Evolutionary conservation across 164 flowering plant genomes (phyloP).

Genomic region (Paratinospora sagittata): DNA sequence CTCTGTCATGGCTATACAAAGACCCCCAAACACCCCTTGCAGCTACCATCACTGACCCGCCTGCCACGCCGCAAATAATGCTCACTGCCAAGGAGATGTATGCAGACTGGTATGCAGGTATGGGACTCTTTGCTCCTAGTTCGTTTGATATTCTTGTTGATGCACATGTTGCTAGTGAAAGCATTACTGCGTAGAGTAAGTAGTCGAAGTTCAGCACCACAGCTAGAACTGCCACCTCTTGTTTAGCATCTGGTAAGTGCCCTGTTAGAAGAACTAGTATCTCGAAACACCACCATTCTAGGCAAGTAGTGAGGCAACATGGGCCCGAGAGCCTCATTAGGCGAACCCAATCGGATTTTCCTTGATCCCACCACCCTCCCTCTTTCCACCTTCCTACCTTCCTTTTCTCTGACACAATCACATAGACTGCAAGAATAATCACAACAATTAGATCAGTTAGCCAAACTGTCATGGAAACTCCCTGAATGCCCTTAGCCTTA

Average conservation of each 20-base stretch:
- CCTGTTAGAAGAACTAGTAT: constrained; percentile 73
- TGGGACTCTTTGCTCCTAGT: constrained; percentile 57
- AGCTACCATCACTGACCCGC: constrained; percentile 48
- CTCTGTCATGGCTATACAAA: constrained; percentile 54
- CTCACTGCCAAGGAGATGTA: constrained; percentile 36
- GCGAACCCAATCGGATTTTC: constrained; percentile 45
- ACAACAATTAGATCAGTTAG: constrained; percentile 48
- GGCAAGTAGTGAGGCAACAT: constrained; percentile 85
- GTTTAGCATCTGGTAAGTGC: constrained; percentile 47
- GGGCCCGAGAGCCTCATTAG: constrained; percentile 56
- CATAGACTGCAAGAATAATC: constrained; percentile 37
- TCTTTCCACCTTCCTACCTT: constrained; percentile 40
- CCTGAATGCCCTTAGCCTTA: constrained; percentile 50
- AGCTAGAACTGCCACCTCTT: constrained; percentile 54
- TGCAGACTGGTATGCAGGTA: constrained; percentile 42
- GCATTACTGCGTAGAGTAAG: constrained; percentile 74
- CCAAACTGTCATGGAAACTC: constrained; percentile 76
- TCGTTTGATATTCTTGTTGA: constrained; percentile 79
- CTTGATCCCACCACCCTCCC: constrained; percentile 73
- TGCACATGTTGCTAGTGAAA: constrained; percentile 61
- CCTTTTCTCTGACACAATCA: constrained; percentile 26
- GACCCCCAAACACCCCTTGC: constrained; percentile 66
- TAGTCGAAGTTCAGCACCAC: constrained; percentile 86
- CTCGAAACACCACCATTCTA: constrained; percentile 98
- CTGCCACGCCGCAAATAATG: constrained; percentile 37